phyloP scores from a whole-genome alignment of 176 grass and related monocot genomes.

The Musa itinerans region DNA sequence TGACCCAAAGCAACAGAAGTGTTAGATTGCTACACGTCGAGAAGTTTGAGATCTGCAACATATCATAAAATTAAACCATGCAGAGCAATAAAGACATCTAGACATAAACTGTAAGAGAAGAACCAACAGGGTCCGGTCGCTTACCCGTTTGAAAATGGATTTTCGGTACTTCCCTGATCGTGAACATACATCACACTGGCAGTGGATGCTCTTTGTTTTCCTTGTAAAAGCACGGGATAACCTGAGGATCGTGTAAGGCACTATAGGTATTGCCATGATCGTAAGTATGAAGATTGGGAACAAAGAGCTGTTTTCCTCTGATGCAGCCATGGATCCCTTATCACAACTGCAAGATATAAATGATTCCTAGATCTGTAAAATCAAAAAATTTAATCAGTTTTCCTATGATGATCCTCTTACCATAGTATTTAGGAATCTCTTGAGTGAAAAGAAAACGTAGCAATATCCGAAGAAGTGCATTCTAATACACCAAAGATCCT shows the following conservation, averaged over 20 bases:
- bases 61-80: not conserved
- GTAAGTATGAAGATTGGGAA: conserved; percentile 95
- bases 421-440: not conserved
- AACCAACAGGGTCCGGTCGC: not conserved
- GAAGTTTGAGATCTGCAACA: conserved; percentile 90
- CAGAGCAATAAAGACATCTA: not conserved
- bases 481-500: not conserved
- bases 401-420: not conserved
- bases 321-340: conserved; percentile 48
- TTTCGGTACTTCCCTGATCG: conserved; percentile 85
- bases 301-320: conserved; percentile 88
- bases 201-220: conserved; percentile 88
- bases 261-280: conserved; percentile 87
- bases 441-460: not conserved
- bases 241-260: conserved; percentile 77
- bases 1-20: conserved; percentile 68
- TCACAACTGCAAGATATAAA: not conserved
- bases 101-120: not conserved
- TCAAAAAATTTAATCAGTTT: not conserved
- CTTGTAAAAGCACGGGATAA: conserved; percentile 46
- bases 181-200: conserved; percentile 68
- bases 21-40: conserved; percentile 87
- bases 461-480: not conserved
- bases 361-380: not conserved
- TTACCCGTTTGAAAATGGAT: conserved; percentile 91